phyloP scores from a whole-genome alignment of 2,329 filamentous ascomycete species.

The Ramularia endophylla region DNA sequence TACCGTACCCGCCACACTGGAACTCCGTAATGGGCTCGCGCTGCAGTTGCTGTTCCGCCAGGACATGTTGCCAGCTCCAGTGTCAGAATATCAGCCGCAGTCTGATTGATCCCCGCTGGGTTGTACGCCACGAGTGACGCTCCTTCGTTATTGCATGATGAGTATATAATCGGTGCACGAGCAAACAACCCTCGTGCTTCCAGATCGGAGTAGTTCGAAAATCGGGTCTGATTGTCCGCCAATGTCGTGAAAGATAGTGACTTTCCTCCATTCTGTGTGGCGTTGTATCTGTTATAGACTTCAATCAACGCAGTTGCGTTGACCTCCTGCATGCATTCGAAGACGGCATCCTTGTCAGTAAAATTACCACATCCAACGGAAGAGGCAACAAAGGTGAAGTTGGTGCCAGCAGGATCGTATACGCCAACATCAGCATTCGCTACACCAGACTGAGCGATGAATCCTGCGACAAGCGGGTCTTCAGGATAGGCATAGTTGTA shows the following conservation, averaged over 20 bases:
- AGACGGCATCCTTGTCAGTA: conserved; percentile 3
- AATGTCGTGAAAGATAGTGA: conserved; percentile 6
- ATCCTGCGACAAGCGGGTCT: conserved; percentile 32
- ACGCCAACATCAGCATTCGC: conserved; percentile 17
- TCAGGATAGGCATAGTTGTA: conserved; percentile 30
- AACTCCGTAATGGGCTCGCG: conserved; percentile 28
- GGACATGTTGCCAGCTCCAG: conserved; percentile 32
- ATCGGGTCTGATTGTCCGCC: conserved; percentile 13
- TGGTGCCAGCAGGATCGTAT: conserved; percentile 6
- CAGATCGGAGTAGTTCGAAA: conserved; percentile 14
- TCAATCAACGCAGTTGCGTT: conserved; percentile 9
- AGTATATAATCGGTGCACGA: conserved; percentile 8
- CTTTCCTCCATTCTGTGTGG: conserved; percentile 6
- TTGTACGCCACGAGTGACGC: conserved; percentile 8
- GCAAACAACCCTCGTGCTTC: conserved; percentile 11
- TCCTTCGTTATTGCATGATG: conserved; percentile 12
- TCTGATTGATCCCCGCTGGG: conserved; percentile 9
- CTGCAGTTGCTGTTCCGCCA: conserved; percentile 34
- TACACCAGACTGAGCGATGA: conserved; percentile 33
- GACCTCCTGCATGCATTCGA: conserved; percentile 13
- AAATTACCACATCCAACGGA: conserved; percentile 8
- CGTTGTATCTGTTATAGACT: conserved; percentile 13
- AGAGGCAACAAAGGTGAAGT: conserved; percentile 12
- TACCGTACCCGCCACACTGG: conserved; percentile 26
- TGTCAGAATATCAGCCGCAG: conserved; percentile 5